Conservation (phyloP, 352 stramenopile genomes). For the Pythium rishiriense region DNA sequence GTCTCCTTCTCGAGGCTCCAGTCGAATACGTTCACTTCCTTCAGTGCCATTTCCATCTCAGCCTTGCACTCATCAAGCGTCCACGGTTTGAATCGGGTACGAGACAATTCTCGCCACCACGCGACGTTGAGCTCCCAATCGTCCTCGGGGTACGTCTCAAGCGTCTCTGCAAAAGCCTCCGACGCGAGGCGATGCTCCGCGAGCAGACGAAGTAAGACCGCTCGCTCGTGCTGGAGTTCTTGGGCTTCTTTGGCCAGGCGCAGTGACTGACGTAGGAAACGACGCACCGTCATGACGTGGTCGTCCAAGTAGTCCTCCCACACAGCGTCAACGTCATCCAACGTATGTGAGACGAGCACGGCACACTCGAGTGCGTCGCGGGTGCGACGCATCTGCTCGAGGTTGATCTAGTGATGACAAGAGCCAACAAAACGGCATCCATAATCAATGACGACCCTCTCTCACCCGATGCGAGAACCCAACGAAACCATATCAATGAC, state of each 20-base stretch:
- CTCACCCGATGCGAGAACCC: too few species aligned
- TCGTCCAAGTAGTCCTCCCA: constrained; percentile 1
- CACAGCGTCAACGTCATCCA: neutral
- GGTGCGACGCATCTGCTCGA: neutral
- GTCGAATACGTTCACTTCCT: constrained; percentile 5
- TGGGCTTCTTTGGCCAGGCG: neutral
- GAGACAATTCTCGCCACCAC: neutral
- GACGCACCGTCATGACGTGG: neutral
- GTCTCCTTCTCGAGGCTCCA: constrained; percentile 5
- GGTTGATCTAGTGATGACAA: neutral
- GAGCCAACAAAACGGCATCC: too few species aligned
- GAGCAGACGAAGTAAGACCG: neutral
- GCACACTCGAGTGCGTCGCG: constrained; percentile 1
- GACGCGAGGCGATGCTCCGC: constrained; percentile 4
- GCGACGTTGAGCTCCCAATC: neutral
- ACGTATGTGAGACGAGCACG: neutral
- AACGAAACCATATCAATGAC: too few species aligned
- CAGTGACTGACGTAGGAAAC: neutral
- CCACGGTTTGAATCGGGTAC: neutral
- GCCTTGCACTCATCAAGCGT: neutral
- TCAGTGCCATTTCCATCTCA: constrained; percentile 2
- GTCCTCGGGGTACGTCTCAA: neutral
- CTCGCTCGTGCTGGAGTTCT: neutral
- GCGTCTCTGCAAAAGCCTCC: neutral
- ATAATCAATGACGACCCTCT: too few species aligned